Conservation (phyloP, 495 filamentous ascomycete genomes). For the Rostrohypoxylon terebratum region DNA sequence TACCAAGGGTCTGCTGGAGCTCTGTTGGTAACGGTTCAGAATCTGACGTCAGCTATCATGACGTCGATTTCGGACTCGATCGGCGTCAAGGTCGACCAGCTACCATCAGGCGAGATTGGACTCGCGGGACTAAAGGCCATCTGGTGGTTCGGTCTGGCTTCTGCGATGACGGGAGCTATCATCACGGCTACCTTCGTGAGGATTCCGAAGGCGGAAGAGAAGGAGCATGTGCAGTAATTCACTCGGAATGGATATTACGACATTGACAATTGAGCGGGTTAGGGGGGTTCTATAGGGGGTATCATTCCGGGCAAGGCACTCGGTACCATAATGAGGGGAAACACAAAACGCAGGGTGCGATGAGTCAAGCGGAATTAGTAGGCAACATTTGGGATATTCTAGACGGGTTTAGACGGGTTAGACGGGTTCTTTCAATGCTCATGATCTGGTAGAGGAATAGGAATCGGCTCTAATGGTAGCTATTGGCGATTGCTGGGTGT, state of each 20-base stretch:
- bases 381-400: not conserved
- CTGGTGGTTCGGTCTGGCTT: constrained; percentile 63
- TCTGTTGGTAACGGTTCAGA: constrained; percentile 74
- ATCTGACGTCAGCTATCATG: constrained; percentile 60
- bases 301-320: not conserved
- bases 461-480: not conserved
- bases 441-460: not conserved
- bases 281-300: not conserved
- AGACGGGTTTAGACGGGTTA: not conserved
- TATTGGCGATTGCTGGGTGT: not conserved
- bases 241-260: not conserved
- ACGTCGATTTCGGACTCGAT: constrained; percentile 60
- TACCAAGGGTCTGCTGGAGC: constrained; percentile 73
- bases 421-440: not conserved
- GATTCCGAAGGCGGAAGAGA: constrained; percentile 63
- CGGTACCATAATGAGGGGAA: not conserved
- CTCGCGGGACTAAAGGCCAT: constrained; percentile 58
- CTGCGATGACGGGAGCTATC: constrained; percentile 54
- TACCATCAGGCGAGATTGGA: constrained; percentile 54
- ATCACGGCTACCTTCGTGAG: constrained; percentile 58
- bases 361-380: not conserved
- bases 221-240: constrained; percentile 59
- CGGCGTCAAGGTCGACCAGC: constrained; percentile 55
- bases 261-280: not conserved
- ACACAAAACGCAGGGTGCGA: not conserved